Conservation (phyloP, 768 basidiomycete species). For the Tephrocybe rancida region DNA sequence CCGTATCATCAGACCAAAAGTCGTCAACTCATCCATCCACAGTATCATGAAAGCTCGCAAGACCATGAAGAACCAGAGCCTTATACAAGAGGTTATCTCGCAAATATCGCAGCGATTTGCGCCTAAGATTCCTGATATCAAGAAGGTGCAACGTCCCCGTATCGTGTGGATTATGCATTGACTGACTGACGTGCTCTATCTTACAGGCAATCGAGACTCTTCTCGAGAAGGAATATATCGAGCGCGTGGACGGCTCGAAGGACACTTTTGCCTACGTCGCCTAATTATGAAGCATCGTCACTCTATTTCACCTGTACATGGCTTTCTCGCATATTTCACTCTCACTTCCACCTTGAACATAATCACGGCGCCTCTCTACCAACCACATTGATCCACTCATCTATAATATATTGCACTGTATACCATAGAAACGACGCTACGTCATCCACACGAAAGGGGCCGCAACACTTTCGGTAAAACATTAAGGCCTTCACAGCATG, state of each 20-base stretch:
- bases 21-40: background rate
- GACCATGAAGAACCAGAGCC: constrained; percentile 91
- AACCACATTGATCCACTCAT: background rate
- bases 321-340: constrained; percentile 5
- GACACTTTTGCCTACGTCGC: constrained; percentile 87
- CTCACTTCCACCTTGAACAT: background rate
- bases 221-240: constrained; percentile 98
- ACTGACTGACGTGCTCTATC: constrained; percentile 4
- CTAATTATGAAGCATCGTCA: constrained; percentile 30
- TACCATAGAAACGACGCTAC: constrained; percentile 3
- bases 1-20: background rate
- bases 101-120: constrained; percentile 89
- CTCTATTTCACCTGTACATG: background rate
- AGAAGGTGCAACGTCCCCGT: constrained; percentile 68
- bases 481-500: too few species aligned
- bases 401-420: constrained; percentile 11
- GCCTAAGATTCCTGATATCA: constrained; percentile 96
- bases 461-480: too few species aligned
- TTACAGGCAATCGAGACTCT: constrained; percentile 86
- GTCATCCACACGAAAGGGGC: too few species aligned
- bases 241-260: constrained; percentile 89
- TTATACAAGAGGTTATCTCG: constrained; percentile 90
- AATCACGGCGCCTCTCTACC: background rate
- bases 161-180: background rate
- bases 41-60: constrained; percentile 97